Percentiles rank a stretch among this genome's conserved stretches.
phyloP scores from a whole-genome alignment of 2,329 filamentous ascomycete genomes.

The Aspergillus sp. region DNA sequence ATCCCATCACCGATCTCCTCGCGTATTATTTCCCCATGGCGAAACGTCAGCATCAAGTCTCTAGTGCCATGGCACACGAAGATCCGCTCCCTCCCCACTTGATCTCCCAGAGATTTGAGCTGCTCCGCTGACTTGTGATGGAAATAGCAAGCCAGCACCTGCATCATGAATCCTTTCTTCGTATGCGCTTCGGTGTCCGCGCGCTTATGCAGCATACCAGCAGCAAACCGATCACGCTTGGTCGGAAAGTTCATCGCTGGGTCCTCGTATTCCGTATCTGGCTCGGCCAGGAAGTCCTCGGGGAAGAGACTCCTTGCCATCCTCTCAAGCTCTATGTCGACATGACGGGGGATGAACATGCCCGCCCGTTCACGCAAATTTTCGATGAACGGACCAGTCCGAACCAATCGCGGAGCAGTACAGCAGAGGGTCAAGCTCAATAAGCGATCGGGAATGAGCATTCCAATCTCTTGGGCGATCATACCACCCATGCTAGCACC shows the following conservation, averaged over 20 bases:
- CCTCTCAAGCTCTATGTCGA: slow-evolving; percentile 66
- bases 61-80: slow-evolving; percentile 73
- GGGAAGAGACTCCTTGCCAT: slow-evolving; percentile 69
- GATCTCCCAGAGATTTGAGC: slow-evolving; percentile 65
- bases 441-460: slow-evolving; percentile 47
- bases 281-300: slow-evolving; percentile 60
- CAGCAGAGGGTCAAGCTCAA: slow-evolving; percentile 61
- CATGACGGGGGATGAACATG: slow-evolving; percentile 67
- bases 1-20: slow-evolving; percentile 63
- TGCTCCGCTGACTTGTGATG: slow-evolving; percentile 73
- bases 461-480: slow-evolving; percentile 79
- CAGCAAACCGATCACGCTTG: slow-evolving; percentile 81
- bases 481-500: slow-evolving; percentile 88
- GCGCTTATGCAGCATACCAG: slow-evolving; percentile 75
- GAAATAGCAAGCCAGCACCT: slow-evolving; percentile 76
- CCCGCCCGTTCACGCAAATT: slow-evolving; percentile 63
- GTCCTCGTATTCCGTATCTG: slow-evolving; percentile 59
- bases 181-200: slow-evolving; percentile 63
- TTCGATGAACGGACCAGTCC: slow-evolving; percentile 60
- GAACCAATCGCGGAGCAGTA: slow-evolving; percentile 63
- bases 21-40: slow-evolving; percentile 70
- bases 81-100: slow-evolving; percentile 72
- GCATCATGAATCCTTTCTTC: slow-evolving; percentile 69
- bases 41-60: slow-evolving; percentile 76
- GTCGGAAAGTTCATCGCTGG: slow-evolving; percentile 59